Percentiles rank a stretch among this genome's conserved stretches.
phyloP scores from a whole-genome alignment of 306 rosid species.

The Gillenia trifoliata region DNA sequence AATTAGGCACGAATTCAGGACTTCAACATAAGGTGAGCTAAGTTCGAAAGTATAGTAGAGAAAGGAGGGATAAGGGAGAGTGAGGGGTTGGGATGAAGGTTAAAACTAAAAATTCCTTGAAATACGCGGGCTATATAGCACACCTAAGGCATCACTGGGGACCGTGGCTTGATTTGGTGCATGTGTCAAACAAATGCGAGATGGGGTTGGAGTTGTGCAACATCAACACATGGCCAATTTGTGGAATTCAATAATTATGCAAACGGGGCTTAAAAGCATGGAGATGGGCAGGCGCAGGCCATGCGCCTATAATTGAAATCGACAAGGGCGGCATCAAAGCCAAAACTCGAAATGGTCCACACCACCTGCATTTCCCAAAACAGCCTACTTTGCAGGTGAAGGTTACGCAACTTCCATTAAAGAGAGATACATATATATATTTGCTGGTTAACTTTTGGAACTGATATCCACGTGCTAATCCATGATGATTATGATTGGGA shows the following conservation, averaged over 20 bases:
- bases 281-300: background rate
- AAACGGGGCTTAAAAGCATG: background rate
- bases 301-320: background rate
- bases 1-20: background rate
- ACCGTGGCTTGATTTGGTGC: background rate
- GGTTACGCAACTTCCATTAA: background rate
- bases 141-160: background rate
- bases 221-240: constrained; percentile 2
- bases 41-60: no score
- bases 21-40: background rate
- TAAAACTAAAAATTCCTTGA: background rate
- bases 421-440: background rate
- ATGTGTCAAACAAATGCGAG: background rate
- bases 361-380: constrained; percentile 4
- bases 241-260: background rate
- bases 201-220: background rate
- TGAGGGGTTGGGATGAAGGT: background rate
- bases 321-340: constrained; percentile 12
- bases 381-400: constrained; percentile 1
- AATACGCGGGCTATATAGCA: background rate
- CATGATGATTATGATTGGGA: background rate
- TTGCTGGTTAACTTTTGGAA: background rate
- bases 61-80: background rate
- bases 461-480: background rate
- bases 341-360: constrained; percentile 10